Evolutionary conservation across 108 stramenopile genomes (phyloP), one percentile per base, ranked within the genome.

Genomic region (Cyclotella sp.): DNA sequence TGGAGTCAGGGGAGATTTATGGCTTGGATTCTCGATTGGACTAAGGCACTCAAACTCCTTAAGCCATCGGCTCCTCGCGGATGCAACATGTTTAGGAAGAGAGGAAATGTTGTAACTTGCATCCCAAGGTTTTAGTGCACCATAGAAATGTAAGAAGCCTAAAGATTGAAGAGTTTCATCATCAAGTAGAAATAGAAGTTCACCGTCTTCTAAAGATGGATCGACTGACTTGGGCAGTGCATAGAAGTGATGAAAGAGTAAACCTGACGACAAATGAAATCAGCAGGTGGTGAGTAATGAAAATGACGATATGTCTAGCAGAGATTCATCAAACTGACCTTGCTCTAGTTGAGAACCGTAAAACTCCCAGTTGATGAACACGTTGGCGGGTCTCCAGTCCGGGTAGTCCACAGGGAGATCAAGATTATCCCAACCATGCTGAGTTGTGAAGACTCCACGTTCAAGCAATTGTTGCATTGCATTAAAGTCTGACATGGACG

Each of bases 131-230:
- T 58, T 58, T 3, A 6, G 6, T 1, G 7, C 22, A 1, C 55
- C 55, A 28, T 58, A 58, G 24, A 58, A 58, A 28, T 58, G 55
- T 1, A 58, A 1, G 9, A 58, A 58, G 55, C 55, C 55, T 21
- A 27, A 9, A 26, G 55, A 58, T 2, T 13, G 26, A 21, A 58
- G 24, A 9, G 26, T 58, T 13, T 58, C 55, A 58, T 58, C 55
- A 24, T 58, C 55, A 2, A 58, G 55, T 2, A 58, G 55, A 9
- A 9, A 26, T 1, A 58, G 26, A 58, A 58, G 55, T 26, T 58
- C 55, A 58, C 26, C 9, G 55, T 58, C 55, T 27, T 27, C 13
- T 26, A 21, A 1, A 58, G 55, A 58, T 58, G 55, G 19, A 19
- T 51, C 19, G 3, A 51, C 19, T 3, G 3, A 3, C 49, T 51